Base-by-base conservation (phyloP, 331 rosid genomes). In the Erythrophleum ivorense region DNA sequence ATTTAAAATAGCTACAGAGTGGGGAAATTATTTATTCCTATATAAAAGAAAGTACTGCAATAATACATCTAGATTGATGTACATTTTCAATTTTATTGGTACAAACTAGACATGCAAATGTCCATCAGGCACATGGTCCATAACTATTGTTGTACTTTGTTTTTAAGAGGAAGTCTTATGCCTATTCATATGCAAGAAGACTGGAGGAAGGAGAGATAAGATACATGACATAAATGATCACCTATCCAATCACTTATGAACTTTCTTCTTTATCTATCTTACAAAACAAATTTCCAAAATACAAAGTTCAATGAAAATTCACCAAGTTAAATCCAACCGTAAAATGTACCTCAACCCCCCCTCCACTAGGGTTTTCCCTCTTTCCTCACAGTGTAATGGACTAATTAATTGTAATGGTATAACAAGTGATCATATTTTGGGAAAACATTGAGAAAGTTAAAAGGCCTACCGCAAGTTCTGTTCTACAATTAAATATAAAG, bases 401-500 rank as follows among this genome's bases (percentile, higher is more conserved):
- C 62, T 72, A 31, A 72, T 2, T 31, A 13, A 62, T 34, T 18
- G n/a, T 29, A 33, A 52, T 16, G 40, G 59, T 15, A 71, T 16
- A 31, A 34, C 62, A 73, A 60, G 38, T 29, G 40, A 60, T 11
- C 49, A 78, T 62, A 12, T 33, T 36, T 57, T 13, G n/a, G 63
- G 7, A 73, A 38, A 55, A 78, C 21, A 57, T 16, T 75, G 43
- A 65, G 45, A 43, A 67, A 34, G 60, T 41, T 45, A 24, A 24
- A 24, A 24, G 29, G 40, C 34, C 52, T 8, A 65, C 53, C n/a
- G 3, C 65, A 65, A 63, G 58, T 68, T 78, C 9, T 14, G 50
- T 21, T 50, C 81, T 14, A 62, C 76, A 68, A 73, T 12, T 62
- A 73, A 69, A 75, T 15, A 70, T 19, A 62, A 66, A 66, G 66